Percentiles rank a stretch among this genome's conserved stretches.
These are phyloP conservation scores for Chaetomiaceae sp. DNA, from an alignment of 2,329 filamentous ascomycete genomes.

Conservation along the genomic window DNA sequence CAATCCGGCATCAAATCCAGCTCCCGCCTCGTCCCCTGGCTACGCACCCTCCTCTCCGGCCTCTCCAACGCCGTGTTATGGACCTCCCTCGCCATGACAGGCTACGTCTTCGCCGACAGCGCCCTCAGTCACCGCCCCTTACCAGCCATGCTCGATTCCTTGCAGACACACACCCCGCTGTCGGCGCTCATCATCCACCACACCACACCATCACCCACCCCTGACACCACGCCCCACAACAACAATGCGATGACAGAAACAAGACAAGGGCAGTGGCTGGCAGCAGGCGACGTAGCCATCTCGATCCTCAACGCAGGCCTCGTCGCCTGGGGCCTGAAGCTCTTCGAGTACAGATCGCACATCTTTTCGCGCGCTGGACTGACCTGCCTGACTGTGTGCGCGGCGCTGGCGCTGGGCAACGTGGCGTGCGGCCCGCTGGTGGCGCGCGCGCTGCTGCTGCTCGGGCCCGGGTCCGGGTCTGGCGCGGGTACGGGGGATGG, in stretches of 20 bases:
- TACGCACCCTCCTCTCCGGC: slow-evolving; percentile 30
- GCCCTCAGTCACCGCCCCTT: slow-evolving; percentile 19
- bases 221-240: slow-evolving; percentile 9
- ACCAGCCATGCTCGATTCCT: slow-evolving; percentile 20
- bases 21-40: slow-evolving; percentile 16
- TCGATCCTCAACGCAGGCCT: slow-evolving; percentile 47
- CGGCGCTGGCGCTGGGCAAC: slow-evolving; percentile 35
- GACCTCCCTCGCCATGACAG: slow-evolving; percentile 39
- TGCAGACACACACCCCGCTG: slow-evolving; percentile 29
- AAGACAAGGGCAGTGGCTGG: no score
- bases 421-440: slow-evolving; percentile 37
- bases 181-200: slow-evolving; percentile 22
- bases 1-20: slow-evolving; percentile 33
- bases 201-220: not conserved
- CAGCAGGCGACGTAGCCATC: slow-evolving; percentile 43
- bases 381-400: slow-evolving; percentile 33
- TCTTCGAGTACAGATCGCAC: slow-evolving; percentile 44
- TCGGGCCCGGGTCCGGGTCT: no score
- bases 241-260: not conserved
- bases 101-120: slow-evolving; percentile 38
- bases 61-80: slow-evolving; percentile 44
- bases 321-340: slow-evolving; percentile 47
- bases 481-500: no score
- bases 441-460: slow-evolving; percentile 33
- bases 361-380: slow-evolving; percentile 40